Evolutionary conservation across 2,329 filamentous ascomycete species (phyloP), one percentile per base, ranked within the genome.

Genomic region (Beauveria sp.): DNA sequence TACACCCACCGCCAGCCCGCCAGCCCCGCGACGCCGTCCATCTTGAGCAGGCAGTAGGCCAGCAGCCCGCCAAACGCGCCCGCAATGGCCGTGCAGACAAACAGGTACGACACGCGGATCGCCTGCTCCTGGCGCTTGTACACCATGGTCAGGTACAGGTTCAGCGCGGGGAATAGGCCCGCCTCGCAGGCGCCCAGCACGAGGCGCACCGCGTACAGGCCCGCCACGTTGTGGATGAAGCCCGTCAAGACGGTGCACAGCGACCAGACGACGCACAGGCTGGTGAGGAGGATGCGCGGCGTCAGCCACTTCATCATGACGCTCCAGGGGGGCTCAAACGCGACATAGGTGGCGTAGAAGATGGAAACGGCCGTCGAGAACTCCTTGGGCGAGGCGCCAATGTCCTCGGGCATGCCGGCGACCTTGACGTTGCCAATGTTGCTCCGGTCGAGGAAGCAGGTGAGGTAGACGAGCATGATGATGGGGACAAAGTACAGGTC

Each of bases 391-490:
- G 66, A 67, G 45, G 72, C 68, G 16, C 69, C 66, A n/a, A 74
- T 66, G 52, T 72, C 71, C 20, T 72, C 65, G 18, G 69, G 69
- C 63, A 75, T 70, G 24, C 71, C 72, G 28, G 70, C 70, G 3
- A 73, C 70, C 8, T 72, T 68, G 18, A 72, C 70, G 56, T 70
- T 74, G 63, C 69, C 72, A 69, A 84, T 82, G 65, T 81, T 82
- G 22, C 75, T 74, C 59, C 83, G 75, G 68, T 86, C 83, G 46
- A 84, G 72, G 66, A 81, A 83, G 63, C 78, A 82, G 4, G 77
- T 75, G 22, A 86, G 67, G 63, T 83, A 86, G 5, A 84, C 75
- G 52, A 82, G 69, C 76, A 82, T 83, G 62, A 85, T 79, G 60
- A 84, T 77, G 56, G 73, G 72, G 3, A 72, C 68, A 22, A 74